Evolutionary conservation across 352 stramenopile species (phyloP), one percentile per base, ranked within the genome.

Genomic region (Plasmopara halstedii): DNA sequence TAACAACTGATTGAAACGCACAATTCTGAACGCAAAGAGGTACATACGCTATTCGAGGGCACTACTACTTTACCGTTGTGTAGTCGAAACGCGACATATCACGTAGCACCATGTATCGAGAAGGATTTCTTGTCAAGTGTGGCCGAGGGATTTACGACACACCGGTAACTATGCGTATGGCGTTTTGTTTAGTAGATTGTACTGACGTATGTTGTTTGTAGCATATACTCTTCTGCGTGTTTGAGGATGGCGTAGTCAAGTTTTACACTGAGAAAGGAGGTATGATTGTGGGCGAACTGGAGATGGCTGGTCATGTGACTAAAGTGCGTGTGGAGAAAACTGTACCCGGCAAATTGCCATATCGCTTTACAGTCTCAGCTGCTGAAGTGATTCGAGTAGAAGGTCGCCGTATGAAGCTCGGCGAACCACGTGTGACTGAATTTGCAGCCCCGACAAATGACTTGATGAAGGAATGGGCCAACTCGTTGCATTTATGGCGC

Each of bases 391-490:
- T 87, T 37, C 75, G 75, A 21, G 68, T 90, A 36, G 78, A 90
- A 69, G 78, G 75, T 33, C 78, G 78, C 19, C 69, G 69, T 23
- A 90, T 90, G 71, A 85, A 85, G 53, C 63, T 90, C 20, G 71
- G 71, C 18, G 75, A 90, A 43, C 58, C 73, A 10, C 60, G 62
- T 14, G 45, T 73, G 42, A 73, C 78, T 2, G 78, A 90, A 45
- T 86, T 90, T 35, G 74, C 75, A 8, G 78, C 78, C 18, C 73
- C 78, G 0, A 82, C 56, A 5, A 73, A 82, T 33, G 75, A 84
- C 53, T 58, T 90, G 4, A 90, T 90, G 78, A 90, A 88, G 59
- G 78, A 90, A 55, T 90, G 78, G 78, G 78, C 78, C 46, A 90
- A 90, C 56, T 67, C 78, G 35, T 56, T 90, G 53, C 78, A 90